Evolutionary conservation across 169 alveolate genomes (phyloP).

Genomic region (Prorocentrum cordatum): DNA sequence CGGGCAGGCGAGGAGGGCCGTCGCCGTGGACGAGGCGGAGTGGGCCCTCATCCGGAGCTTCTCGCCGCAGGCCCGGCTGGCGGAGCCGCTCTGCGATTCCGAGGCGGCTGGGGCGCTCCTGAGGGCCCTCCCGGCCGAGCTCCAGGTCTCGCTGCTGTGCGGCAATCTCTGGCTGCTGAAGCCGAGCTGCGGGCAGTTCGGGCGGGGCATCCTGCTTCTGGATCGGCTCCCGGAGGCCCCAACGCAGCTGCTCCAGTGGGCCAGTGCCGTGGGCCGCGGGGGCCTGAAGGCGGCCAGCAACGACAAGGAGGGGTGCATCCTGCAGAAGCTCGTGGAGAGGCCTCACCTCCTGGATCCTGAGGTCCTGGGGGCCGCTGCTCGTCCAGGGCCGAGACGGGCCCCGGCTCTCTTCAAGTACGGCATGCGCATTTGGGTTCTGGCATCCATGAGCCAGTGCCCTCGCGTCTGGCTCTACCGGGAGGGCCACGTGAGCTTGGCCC

Average conservation of each 20-base stretch:
- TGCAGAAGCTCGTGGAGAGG: conserved; percentile 28
- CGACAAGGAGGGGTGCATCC: conserved; percentile 3
- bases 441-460: conserved; percentile 10
- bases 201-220: conserved; percentile 31
- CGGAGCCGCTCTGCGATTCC: neutral
- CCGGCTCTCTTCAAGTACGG: neutral
- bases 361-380: neutral
- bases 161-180: conserved; percentile 21
- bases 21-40: neutral
- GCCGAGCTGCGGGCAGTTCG: conserved; percentile 59
- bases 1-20: neutral
- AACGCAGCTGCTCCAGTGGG: conserved; percentile 3
- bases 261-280: conserved; percentile 27
- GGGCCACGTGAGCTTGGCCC: conserved; percentile 49
- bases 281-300: conserved; percentile 16
- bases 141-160: neutral
- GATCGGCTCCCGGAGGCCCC: conserved; percentile 24
- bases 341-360: conserved; percentile 4
- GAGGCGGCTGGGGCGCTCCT: neutral
- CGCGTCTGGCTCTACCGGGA: conserved; percentile 38
- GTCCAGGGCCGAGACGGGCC: neutral
- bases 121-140: neutral
- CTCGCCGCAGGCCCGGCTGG: neutral
- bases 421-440: conserved; percentile 18
- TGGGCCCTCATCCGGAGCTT: neutral